Conservation (phyloP, 352 stramenopile genomes). For the Phytophthora ohioensis region DNA sequence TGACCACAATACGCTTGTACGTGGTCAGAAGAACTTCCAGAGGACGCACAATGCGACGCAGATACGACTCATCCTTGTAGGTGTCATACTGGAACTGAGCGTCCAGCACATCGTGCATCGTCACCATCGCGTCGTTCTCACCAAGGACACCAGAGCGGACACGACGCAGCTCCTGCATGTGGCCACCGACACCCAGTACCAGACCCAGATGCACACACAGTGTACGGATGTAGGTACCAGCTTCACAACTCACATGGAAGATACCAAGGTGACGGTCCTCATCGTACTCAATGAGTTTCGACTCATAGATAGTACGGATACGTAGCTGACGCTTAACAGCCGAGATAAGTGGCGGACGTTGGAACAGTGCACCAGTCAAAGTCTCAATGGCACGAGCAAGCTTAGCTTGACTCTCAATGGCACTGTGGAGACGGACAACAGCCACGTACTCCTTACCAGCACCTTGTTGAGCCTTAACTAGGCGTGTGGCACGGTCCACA, state of each 20-base stretch:
- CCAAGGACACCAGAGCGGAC: constrained; percentile 97
- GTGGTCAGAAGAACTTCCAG: constrained; percentile 98
- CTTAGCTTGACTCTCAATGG: constrained; percentile 93
- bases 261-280: constrained; percentile 97
- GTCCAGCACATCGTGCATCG: constrained; percentile 99
- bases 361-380: constrained; percentile 99
- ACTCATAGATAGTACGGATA: constrained; percentile 99
- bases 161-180: constrained; percentile 99
- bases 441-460: constrained; percentile 99
- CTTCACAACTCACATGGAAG: constrained; percentile 98
- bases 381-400: constrained; percentile 98
- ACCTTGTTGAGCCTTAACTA: constrained; percentile 92
- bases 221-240: constrained; percentile 99
- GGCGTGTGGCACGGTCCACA: constrained; percentile 97
- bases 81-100: constrained; percentile 99
- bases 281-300: constrained; percentile 99
- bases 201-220: constrained; percentile 99
- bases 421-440: constrained; percentile 97
- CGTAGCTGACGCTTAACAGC: constrained; percentile 99
- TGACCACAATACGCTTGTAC: constrained; percentile 99
- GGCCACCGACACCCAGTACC: constrained; percentile 96
- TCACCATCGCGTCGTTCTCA: constrained; percentile 98
- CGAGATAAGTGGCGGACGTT: constrained; percentile 99
- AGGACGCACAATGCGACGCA: constrained; percentile 98
- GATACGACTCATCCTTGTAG: constrained; percentile 99